These are phyloP conservation scores for Lactarius tabidus DNA, from an alignment of 768 basidiomycete genomes.

Conservation along the genomic window DNA sequence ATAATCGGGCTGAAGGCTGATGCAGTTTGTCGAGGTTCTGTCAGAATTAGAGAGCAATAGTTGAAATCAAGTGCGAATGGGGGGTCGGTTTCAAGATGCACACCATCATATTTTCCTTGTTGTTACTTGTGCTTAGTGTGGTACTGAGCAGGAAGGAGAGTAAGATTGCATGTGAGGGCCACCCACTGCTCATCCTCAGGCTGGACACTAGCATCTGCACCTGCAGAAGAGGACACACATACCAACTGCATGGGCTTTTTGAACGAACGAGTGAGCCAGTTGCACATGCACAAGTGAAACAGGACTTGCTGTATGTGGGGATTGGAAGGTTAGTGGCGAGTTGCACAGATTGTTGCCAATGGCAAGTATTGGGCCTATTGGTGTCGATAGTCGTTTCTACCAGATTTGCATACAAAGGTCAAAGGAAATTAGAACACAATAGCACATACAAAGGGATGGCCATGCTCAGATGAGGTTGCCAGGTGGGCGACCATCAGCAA, in stretches of 20 bases:
- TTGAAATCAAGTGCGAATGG: slow-evolving; percentile 1
- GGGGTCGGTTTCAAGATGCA: neutral
- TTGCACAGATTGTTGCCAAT: slow-evolving; percentile 29
- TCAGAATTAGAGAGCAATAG: slow-evolving; percentile 19
- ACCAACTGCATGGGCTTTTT: no score
- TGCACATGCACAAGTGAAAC: slow-evolving; percentile 29
- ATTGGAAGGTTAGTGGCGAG: slow-evolving; percentile 17
- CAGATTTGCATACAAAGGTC: neutral
- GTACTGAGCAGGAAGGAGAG: slow-evolving; percentile 36
- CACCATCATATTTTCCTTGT: no score
- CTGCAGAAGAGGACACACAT: slow-evolving; percentile 19
- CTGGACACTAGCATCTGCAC: slow-evolving; percentile 11
- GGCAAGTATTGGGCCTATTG: slow-evolving; percentile 39
- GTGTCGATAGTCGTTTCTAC: slow-evolving; percentile 52
- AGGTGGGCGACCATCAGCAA: no score
- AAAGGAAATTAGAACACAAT: neutral
- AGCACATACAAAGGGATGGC: slow-evolving; percentile 52
- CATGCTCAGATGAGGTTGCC: slow-evolving; percentile 35
- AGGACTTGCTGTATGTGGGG: slow-evolving; percentile 22
- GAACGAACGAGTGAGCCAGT: neutral
- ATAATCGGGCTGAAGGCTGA: slow-evolving; percentile 15
- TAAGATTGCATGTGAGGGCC: slow-evolving; percentile 58
- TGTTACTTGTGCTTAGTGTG: neutral
- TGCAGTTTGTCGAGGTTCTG: slow-evolving; percentile 17
- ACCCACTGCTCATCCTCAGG: slow-evolving; percentile 77